phyloP scores from a whole-genome alignment of 2,329 filamentous ascomycete species.

The Alternaria ventricosa region DNA sequence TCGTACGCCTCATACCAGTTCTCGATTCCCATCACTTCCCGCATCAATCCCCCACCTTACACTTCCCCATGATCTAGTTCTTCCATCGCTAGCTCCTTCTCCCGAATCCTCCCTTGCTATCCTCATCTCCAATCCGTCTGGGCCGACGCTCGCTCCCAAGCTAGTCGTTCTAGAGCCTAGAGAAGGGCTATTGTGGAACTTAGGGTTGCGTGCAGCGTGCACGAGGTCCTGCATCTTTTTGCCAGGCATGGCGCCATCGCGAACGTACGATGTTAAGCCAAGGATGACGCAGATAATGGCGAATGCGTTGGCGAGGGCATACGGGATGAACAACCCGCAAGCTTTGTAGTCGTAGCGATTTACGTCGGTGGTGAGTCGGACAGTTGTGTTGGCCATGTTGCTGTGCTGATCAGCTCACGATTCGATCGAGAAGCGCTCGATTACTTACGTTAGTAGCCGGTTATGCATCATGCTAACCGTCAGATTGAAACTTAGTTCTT shows the following conservation, averaged over 20 bases:
- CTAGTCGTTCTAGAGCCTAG: neutral
- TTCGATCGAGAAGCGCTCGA: too few species aligned
- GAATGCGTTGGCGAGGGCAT: constrained; percentile 14
- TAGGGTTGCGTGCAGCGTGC: neutral
- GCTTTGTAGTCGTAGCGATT: neutral
- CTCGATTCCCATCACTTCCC: neutral
- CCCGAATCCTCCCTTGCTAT: neutral
- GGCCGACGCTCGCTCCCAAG: neutral
- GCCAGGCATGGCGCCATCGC: constrained; percentile 16
- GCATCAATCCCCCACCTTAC: neutral
- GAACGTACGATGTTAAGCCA: neutral
- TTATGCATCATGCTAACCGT: neutral
- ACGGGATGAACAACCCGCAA: neutral
- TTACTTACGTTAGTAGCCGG: neutral
- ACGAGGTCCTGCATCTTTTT: constrained; percentile 23
- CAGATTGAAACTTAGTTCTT: neutral
- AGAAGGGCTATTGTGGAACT: neutral
- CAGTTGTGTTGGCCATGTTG: neutral
- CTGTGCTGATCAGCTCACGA: neutral
- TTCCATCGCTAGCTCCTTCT: neutral
- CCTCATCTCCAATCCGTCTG: neutral
- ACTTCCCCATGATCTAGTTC: neutral
- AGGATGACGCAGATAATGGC: constrained; percentile 9
- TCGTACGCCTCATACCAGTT: neutral
- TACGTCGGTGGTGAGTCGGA: neutral